phyloP scores from a whole-genome alignment of 495 filamentous ascomycete species.

The Neurospora tetraspora region DNA sequence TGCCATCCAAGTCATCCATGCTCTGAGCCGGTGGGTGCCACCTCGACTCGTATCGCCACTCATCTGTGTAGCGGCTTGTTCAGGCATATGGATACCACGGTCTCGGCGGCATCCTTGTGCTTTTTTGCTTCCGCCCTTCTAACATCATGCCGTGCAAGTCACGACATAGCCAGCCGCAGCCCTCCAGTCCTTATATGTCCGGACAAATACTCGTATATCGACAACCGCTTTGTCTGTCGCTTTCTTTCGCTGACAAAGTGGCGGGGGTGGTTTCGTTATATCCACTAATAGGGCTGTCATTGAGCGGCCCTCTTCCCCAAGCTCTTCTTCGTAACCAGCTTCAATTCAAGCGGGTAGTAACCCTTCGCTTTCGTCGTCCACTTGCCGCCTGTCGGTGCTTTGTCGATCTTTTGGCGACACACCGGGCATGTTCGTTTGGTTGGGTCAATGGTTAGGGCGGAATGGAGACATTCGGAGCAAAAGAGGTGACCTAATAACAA shows the following conservation, averaged over 20 bases:
- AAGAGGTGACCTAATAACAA: conserved; percentile 63
- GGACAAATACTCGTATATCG: neutral
- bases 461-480: conserved; percentile 71
- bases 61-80: neutral
- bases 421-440: conserved; percentile 41
- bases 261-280: neutral
- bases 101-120: neutral
- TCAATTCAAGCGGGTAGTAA: conserved; percentile 50
- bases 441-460: conserved; percentile 53
- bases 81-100: neutral
- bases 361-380: conserved; percentile 31
- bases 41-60: neutral
- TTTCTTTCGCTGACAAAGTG: neutral
- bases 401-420: conserved; percentile 47
- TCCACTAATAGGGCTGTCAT: neutral
- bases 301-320: conserved; percentile 31
- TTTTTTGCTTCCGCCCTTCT: neutral
- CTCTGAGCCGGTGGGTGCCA: neutral
- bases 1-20: neutral
- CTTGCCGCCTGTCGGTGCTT: conserved; percentile 29
- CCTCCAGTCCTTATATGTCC: neutral
- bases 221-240: neutral
- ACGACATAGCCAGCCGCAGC: neutral
- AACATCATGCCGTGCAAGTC: neutral
- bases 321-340: conserved; percentile 43